Base-by-base conservation (phyloP, 768 basidiomycete genomes). In the Pleurotus sapidus region DNA sequence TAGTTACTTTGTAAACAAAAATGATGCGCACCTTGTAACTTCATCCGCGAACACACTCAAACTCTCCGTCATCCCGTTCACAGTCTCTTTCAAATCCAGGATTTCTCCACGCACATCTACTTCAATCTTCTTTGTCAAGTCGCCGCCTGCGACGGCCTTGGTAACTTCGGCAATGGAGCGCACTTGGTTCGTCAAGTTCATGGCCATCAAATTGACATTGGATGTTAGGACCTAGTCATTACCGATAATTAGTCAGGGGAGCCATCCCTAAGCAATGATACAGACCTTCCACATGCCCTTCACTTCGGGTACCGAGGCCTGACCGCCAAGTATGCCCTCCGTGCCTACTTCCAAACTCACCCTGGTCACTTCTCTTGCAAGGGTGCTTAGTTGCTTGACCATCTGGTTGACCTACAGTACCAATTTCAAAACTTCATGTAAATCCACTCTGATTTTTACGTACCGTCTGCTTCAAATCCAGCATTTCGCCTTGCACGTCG, bases 31-130 rank as follows among this genome's bases (percentile, higher is more conserved):
- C 51, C 51, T 39, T 56, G 79, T 79, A 20, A 83, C 82, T 72
- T 93, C 91, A 64, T 89, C 89, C 0, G 92, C 92, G 69, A 94
- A 93, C 42, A 91, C 78, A 63, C 88, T 91, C 70, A 93, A 69
- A 67, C 84, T 86, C 73, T 86, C 90, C 9, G 95, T 97, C 95
- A 98, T 98, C 56, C 84, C 88, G 66, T 98, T 98, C 40, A 98
- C 94, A 1, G 94, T 98, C 71, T 91, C 87, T 73, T 93, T 91
- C 73, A 91, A 70, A 69, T 93, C 90, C 59, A 90, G 73, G 69
- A 98, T 96, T 77, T 98, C 95, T 12, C 95, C 95, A 39, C 89
- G 84, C 45, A 93, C 94, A 61, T 94, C 89, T 61, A 95, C 93
- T 57, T 87, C 88, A 66, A 96, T 94, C 76, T 91, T 94, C 77